Base-by-base conservation (phyloP, 306 rosid genomes). In the Trifolium pratense region DNA sequence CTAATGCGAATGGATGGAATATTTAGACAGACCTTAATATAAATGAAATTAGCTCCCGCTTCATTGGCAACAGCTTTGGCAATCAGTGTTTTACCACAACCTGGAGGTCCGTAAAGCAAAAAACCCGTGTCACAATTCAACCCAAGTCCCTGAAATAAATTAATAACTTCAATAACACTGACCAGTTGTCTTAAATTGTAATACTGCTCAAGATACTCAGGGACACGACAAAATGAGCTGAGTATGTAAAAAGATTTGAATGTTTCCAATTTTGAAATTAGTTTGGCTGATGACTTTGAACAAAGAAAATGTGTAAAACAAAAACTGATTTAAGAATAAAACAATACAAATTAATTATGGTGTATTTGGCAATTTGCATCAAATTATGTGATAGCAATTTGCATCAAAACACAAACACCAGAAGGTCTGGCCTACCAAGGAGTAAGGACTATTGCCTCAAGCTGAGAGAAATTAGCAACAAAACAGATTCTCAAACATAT, bases 41-140 rank as follows among this genome's bases (percentile, higher is more conserved):
- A 87, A 77, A 93, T 91, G 61, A 93, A 93, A 80, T 85, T 93
- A 57, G 87, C 98, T 61, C 96, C 97, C 9, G 98, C 90, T 80
- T 93, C 97, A 71, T 89, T 87, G 66, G 98, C 98, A 52, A 93
- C 88, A 40, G 98, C 98, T 82, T 93, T 88, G 25, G 96, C 98
- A 76, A 93, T 93, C 64, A 93, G 81, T 65, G 98, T 93, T 83
- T 93, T 91, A 39, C 98, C 98, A 75, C 98, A 91, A 31, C 97
- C 97, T 20, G 98, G 98, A 60, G 98, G 98, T 23, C 98, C 98
- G 80, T 87, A 93, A 15, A 93, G 94, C 76, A 93, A 87, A 80
- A 93, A 88, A 17, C 97, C 98, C 0, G 93, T 81, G 78, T 88
- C 97, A 18, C 83, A 83, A 77, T 86, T 78, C 59, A 89, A 71